Base-by-base conservation (phyloP, 768 basidiomycete species). In the Trametes sanguinea region DNA sequence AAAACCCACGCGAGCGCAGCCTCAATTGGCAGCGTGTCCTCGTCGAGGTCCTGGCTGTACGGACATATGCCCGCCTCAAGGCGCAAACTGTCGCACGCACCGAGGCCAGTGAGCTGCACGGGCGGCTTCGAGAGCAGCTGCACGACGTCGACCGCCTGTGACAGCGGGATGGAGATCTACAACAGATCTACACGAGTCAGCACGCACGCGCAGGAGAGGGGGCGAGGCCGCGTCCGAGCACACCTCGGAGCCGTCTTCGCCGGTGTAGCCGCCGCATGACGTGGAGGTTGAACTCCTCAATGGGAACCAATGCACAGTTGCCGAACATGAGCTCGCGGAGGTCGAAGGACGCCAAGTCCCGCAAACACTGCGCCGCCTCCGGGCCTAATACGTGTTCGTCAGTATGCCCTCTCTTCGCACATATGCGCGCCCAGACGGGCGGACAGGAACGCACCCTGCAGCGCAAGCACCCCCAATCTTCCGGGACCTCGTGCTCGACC, bases 191-290 rank as follows among this genome's bases (percentile, higher is more conserved):
- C 22, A 22, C 22, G 47, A n/a, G 39, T 7, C 11, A 16, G 46
- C 35, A 1, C 22, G 33, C 22, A 45, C 42, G 11, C 46, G 30
- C 32, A 40, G 17, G 16, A 10, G 17, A 6, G 35, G 9, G 17
- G 40, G 22, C 7, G 17, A n/a, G 46, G 46, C 47, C 10, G n/a
- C 39, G 35, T 22, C 13, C 22, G 40, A 27, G 22, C 22, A 13
- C 65, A 87, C 94, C 82, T 99, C 97, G 67, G 98, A 98, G 0
- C 97, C 97, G 74, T 99, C 97, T 76, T 99, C 97, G 10, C 97
- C 97, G 0, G 97, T 98, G 76, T 99, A 99, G 4, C 97, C 97
- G 32, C 94, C 93, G 14, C 97, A 94, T 90, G 33, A 98, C 85
- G 71, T 98, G 94, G 39, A 92, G 82, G 70, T 86, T 87, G 67